Base-by-base conservation (phyloP, 1,284 basidiomycete species). In the Flammula alnicola region DNA sequence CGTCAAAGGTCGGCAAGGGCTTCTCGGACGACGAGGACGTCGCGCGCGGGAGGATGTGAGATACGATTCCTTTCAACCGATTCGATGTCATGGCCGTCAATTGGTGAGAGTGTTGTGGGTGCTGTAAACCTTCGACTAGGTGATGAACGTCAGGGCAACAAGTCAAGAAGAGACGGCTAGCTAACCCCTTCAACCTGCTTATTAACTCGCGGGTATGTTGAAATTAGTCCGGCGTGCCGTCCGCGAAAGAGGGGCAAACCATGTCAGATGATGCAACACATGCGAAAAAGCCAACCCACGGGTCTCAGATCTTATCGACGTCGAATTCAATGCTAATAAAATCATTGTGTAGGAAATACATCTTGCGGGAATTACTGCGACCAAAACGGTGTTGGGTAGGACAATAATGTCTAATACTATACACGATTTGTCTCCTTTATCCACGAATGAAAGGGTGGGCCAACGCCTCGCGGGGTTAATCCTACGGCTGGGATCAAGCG, bases 401-500 rank as follows among this genome's bases (percentile, higher is more conserved):
- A n/a, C n/a, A 22, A 22, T 30, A 17, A 8, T 37, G 5, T 16
- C 26, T 11, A 25, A 17, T n/a, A 12, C 10, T 17, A 17, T 4
- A 35, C 32, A 43, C 17, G n/a, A 19, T 17, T 22, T 35, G 5
- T 20, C 16, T 2, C 7, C 16, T 19, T 66, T 63, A 86, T 47
- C 87, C 87, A 50, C 88, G 73, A 51, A 95, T 84, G 72, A 97
- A 98, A 0, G 92, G 84, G 70, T 98, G 95, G 7, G 79, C 69
- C 38, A 98, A 76, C 9, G 93, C 95, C 63, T 98, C 95, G 59
- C 89, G 84, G 0, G 94, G 93, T 84, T 89, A 47, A 98, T 85
- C 55, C 95, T 76, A 63, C 91, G 85, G 30, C 84, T 78, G 0
- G 96, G 92, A 68, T 99, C 97, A n/a, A 99, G 77, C 35, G 85